Conservation (phyloP, 257 asterid species). For the Solanum ossicruentum region DNA sequence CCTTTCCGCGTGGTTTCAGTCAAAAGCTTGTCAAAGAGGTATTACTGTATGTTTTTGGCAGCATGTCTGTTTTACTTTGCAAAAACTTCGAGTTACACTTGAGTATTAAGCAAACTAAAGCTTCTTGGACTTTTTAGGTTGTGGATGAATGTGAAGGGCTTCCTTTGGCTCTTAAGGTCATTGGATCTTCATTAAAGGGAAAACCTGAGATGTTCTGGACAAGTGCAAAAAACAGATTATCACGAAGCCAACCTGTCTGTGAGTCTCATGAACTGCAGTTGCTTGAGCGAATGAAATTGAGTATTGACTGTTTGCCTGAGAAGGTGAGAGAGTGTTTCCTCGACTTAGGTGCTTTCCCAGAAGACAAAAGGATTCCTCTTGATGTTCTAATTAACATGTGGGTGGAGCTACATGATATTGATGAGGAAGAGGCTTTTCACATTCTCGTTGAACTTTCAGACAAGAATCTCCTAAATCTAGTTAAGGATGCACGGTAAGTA, state of each 20-base stretch:
- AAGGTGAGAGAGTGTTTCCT: conserved; percentile 73
- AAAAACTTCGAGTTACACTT: neutral
- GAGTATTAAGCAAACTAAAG: neutral
- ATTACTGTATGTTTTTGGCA: neutral
- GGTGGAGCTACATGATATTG: conserved; percentile 82
- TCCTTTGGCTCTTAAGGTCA: conserved; percentile 85
- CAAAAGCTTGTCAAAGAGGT: conserved; percentile 58
- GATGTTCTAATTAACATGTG: conserved; percentile 87
- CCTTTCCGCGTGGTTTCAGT: conserved; percentile 39
- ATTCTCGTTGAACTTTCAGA: conserved; percentile 71
- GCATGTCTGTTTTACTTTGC: neutral
- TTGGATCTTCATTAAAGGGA: conserved; percentile 72
- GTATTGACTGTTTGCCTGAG: conserved; percentile 57
- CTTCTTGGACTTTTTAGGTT: conserved; percentile 25
- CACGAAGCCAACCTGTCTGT: conserved; percentile 54
- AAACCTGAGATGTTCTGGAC: conserved; percentile 78
- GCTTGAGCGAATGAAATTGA: conserved; percentile 72
- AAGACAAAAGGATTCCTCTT: conserved; percentile 78
- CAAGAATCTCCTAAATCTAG: conserved; percentile 71
- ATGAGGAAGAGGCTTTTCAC: conserved; percentile 76
- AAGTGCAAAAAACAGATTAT: conserved; percentile 61
- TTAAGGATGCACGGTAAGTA: conserved; percentile 67
- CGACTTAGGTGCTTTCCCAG: conserved; percentile 81
- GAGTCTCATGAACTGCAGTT: conserved; percentile 78
- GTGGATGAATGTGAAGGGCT: conserved; percentile 85